phyloP scores from a whole-genome alignment of 2,329 filamentous ascomycete species.

The Paecilomyces niveus region DNA sequence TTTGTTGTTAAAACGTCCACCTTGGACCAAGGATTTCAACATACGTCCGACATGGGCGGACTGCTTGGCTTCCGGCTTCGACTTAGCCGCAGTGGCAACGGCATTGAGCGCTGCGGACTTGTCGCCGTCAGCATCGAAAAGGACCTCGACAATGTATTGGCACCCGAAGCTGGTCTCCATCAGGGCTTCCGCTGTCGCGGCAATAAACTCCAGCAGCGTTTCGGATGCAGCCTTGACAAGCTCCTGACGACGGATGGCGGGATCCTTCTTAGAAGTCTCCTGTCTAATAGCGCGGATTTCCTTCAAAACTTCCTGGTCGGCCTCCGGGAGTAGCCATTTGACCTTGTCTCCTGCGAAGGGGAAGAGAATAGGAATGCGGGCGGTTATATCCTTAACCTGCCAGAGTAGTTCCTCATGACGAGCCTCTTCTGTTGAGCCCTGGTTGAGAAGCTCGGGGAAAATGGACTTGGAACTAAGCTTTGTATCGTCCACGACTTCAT shows the following conservation, averaged over 20 bases:
- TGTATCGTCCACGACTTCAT: conserved; percentile 91
- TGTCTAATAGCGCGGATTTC: conserved; percentile 74
- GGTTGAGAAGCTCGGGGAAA: conserved; percentile 76
- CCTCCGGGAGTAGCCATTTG: conserved; percentile 57
- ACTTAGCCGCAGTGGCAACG: conserved; percentile 44
- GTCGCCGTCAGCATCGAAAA: conserved; percentile 69
- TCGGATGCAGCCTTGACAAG: conserved; percentile 68
- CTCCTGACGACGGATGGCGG: conserved; percentile 66
- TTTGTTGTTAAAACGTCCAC: conserved; percentile 74
- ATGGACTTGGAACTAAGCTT: conserved; percentile 79
- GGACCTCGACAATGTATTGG: conserved; percentile 75
- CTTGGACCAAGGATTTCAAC: conserved; percentile 85
- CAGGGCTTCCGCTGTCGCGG: conserved; percentile 59
- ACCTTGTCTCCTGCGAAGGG: conserved; percentile 61
- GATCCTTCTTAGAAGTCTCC: conserved; percentile 87
- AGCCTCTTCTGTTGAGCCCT: conserved; percentile 41
- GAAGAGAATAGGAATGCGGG: conserved; percentile 65
- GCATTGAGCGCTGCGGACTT: conserved; percentile 68
- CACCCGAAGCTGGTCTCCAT: conserved; percentile 73
- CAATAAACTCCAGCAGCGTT: conserved; percentile 66
- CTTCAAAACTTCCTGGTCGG: conserved; percentile 62
- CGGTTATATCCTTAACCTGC: conserved; percentile 39
- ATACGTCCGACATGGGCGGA: conserved; percentile 67
- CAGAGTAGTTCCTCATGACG: conserved; percentile 38
- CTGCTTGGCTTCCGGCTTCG: conserved; percentile 47